These are phyloP conservation scores for Astragalus glycyphyllos DNA, from an alignment of 306 rosid genomes.

Conservation along the genomic window DNA sequence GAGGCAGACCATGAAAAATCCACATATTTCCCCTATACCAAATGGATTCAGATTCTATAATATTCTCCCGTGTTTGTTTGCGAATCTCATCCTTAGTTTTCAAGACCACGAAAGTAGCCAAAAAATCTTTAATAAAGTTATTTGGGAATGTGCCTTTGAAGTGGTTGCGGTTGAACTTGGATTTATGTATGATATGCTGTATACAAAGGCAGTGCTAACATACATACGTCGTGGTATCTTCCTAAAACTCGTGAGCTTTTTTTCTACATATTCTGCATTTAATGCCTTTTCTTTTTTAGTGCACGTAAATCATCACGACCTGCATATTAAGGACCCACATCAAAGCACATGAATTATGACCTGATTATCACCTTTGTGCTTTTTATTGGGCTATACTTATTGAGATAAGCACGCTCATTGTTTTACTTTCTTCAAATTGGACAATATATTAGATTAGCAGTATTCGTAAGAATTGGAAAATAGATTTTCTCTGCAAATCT, in stretches of 20 bases:
- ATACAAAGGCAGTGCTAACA: slow-evolving; percentile 49
- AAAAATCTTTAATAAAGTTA: slow-evolving; percentile 4
- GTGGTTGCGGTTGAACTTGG: slow-evolving; percentile 59
- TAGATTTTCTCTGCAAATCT: not conserved
- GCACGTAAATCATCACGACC: too few relatives aligned
- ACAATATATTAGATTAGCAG: slow-evolving; percentile 33
- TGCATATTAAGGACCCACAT: not conserved
- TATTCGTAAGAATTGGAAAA: not conserved
- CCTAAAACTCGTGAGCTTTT: slow-evolving; percentile 32
- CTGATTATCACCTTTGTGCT: slow-evolving; percentile 34
- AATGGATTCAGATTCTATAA: slow-evolving; percentile 42
- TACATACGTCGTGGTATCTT: slow-evolving; percentile 17
- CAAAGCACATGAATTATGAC: not conserved
- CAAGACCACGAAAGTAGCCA: slow-evolving; percentile 41
- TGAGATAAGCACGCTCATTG: slow-evolving; percentile 35
- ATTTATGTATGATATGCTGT: slow-evolving; percentile 50
- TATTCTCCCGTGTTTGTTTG: slow-evolving; percentile 43
- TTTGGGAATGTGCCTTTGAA: slow-evolving; percentile 29
- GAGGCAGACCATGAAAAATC: not conserved
- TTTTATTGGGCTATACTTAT: slow-evolving; percentile 44
- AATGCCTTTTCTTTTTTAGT: not conserved
- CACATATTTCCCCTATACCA: not conserved
- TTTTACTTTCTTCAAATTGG: slow-evolving; percentile 49
- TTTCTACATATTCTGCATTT: slow-evolving; percentile 9
- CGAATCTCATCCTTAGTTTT: slow-evolving; percentile 52